phyloP scores from a whole-genome alignment of 108 stramenopile species.

The Bacterosira constricta region DNA sequence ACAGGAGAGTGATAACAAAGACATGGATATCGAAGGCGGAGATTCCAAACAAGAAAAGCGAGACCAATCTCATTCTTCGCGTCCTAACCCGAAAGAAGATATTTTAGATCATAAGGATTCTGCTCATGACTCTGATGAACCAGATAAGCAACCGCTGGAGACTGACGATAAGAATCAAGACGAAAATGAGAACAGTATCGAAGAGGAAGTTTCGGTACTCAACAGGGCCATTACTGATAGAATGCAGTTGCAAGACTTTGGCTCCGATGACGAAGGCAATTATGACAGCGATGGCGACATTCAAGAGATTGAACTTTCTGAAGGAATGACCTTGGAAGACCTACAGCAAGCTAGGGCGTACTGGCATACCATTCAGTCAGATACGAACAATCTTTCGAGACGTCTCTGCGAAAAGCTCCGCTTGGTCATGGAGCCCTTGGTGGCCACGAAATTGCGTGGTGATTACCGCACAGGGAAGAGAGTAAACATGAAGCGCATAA shows the following conservation, averaged over 20 bases:
- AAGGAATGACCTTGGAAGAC: constrained; percentile 42
- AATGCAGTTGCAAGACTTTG: constrained; percentile 18
- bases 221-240: constrained; percentile 27
- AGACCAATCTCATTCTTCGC: constrained; percentile 24
- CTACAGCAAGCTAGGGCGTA: constrained; percentile 55
- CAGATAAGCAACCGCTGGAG: constrained; percentile 25
- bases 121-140: constrained; percentile 13
- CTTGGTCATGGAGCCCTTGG: constrained; percentile 94
- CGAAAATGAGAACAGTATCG: constrained; percentile 29
- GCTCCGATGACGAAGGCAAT: constrained; percentile 39
- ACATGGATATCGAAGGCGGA: constrained; percentile 30
- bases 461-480: constrained; percentile 98
- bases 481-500: constrained; percentile 99
- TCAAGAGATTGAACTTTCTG: constrained; percentile 40
- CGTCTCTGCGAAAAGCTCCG: constrained; percentile 98
- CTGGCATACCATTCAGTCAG: constrained; percentile 76
- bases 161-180: constrained; percentile 26
- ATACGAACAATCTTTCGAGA: constrained; percentile 78
- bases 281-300: constrained; percentile 53
- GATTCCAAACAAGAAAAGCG: constrained; percentile 30
- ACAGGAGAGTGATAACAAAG: constrained; percentile 6
- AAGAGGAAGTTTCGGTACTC: constrained; percentile 9
- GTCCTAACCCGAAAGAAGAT: constrained; percentile 18
- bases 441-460: constrained; percentile 95
- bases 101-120: constrained; percentile 24